These are phyloP conservation scores for Penicillium sp. DNA, from an alignment of 2,329 filamentous ascomycete genomes.

Conservation along the genomic window DNA sequence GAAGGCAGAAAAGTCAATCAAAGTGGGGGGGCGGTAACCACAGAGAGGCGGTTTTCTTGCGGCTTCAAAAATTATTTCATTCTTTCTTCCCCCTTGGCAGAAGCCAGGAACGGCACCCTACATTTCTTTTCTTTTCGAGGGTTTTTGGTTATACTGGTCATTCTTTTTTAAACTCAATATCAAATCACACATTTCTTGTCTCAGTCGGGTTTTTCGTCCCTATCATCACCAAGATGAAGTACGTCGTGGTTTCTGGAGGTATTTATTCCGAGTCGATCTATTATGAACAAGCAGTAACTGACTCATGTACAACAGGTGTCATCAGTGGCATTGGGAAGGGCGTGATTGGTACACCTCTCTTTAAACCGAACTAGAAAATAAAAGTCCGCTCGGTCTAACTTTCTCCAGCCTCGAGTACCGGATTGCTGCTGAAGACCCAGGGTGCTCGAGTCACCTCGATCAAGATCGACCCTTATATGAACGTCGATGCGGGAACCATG, in stretches of 20 bases:
- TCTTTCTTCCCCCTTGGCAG: conserved; percentile 20
- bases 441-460: conserved; percentile 30
- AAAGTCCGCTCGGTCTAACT: conserved; percentile 6
- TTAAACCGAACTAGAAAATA: background rate
- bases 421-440: conserved; percentile 31
- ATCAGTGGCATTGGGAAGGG: conserved; percentile 57
- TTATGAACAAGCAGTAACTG: background rate
- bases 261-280: conserved; percentile 12
- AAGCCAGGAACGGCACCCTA: conserved; percentile 22
- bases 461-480: conserved; percentile 65
- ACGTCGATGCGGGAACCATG: conserved; percentile 72
- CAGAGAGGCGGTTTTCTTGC: conserved; percentile 2
- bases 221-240: conserved; percentile 63
- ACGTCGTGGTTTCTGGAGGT: conserved; percentile 78
- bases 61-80: conserved; percentile 11
- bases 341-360: conserved; percentile 53
- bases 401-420: conserved; percentile 44
- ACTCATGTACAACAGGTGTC: conserved; percentile 35
- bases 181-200: conserved; percentile 2
- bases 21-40: conserved; percentile 18
- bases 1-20: conserved; percentile 11
- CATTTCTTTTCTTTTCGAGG: conserved; percentile 15
- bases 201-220: background rate
- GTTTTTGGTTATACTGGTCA: conserved; percentile 1
- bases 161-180: conserved; percentile 2